Evolutionary conservation across 192 early-diverging fungal genomes (phyloP).

Genomic region (Phycomyces blakesleeanus): DNA sequence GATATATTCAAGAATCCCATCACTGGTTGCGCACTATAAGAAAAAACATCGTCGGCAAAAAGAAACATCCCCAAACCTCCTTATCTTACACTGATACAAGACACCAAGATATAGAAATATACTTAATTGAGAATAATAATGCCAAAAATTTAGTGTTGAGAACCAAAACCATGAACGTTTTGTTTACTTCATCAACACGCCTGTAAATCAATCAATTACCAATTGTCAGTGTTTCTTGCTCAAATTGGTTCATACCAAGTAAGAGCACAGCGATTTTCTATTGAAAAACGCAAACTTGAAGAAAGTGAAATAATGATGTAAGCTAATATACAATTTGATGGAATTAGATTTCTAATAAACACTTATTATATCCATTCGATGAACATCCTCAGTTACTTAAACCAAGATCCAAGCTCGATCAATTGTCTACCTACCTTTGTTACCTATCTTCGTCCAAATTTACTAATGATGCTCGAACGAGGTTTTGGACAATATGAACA

Average conservation of each 20-base stretch:
- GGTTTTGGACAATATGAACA: constrained; percentile 12
- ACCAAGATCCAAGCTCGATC: constrained; percentile 12
- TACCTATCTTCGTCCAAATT: constrained; percentile 8
- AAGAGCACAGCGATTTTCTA: constrained; percentile 9
- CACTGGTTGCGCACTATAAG: constrained; percentile 9
- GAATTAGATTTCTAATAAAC: constrained; percentile 9
- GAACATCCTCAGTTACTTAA: constrained; percentile 12
- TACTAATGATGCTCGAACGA: constrained; percentile 8
- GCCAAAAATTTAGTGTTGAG: constrained; percentile 5
- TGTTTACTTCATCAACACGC: constrained; percentile 14
- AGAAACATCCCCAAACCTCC: constrained; percentile 5
- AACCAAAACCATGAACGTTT: constrained; percentile 17
- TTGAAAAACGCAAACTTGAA: constrained; percentile 20
- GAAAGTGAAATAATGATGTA: constrained; percentile 8
- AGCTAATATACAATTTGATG: not conserved
- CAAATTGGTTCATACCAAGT: constrained; percentile 5
- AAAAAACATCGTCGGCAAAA: constrained; percentile 3
- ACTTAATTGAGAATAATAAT: constrained; percentile 2
- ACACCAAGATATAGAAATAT: constrained; percentile 8
- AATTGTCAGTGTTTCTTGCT: constrained; percentile 4
- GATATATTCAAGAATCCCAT: constrained; percentile 5
- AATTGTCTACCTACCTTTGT: constrained; percentile 9
- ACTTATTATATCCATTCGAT: constrained; percentile 14
- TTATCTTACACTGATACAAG: constrained; percentile 14
- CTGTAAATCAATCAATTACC: constrained; percentile 1